These are phyloP conservation scores for Cladosporium velox DNA, from an alignment of 2,329 filamentous ascomycete genomes.

Conservation along the genomic window DNA sequence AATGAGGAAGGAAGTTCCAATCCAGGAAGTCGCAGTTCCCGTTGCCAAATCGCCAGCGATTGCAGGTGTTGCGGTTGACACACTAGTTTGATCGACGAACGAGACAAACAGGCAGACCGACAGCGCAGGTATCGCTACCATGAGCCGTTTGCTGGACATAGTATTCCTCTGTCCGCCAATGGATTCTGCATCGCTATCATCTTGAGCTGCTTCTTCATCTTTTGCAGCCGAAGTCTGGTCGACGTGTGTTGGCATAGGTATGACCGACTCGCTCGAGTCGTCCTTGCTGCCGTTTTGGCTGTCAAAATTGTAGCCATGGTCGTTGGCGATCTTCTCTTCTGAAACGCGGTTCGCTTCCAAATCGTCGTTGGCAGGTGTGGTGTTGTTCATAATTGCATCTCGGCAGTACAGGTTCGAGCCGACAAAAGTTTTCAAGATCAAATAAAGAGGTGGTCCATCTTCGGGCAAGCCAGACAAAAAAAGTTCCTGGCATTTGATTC, in stretches of 20 bases:
- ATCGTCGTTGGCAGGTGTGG: background rate
- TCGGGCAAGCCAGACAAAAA: background rate
- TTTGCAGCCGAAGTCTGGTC: background rate
- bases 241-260: background rate
- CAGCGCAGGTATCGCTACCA: constrained; percentile 22
- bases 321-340: background rate
- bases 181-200: constrained; percentile 21
- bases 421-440: background rate
- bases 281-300: background rate
- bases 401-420: background rate
- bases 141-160: constrained; percentile 19
- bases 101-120: constrained; percentile 23
- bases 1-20: constrained; percentile 55
- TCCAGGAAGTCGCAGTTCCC: constrained; percentile 42
- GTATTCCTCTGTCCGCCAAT: constrained; percentile 21
- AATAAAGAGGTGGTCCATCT: background rate
- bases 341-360: no score
- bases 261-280: background rate
- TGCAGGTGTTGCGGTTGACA: constrained; percentile 21
- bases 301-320: background rate
- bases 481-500: background rate
- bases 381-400: background rate
- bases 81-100: constrained; percentile 22
- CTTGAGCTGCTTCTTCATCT: background rate
- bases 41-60: constrained; percentile 21